phyloP scores from a whole-genome alignment of 352 stramenopile genomes.

The Globisporangium rhizosaccharum region DNA sequence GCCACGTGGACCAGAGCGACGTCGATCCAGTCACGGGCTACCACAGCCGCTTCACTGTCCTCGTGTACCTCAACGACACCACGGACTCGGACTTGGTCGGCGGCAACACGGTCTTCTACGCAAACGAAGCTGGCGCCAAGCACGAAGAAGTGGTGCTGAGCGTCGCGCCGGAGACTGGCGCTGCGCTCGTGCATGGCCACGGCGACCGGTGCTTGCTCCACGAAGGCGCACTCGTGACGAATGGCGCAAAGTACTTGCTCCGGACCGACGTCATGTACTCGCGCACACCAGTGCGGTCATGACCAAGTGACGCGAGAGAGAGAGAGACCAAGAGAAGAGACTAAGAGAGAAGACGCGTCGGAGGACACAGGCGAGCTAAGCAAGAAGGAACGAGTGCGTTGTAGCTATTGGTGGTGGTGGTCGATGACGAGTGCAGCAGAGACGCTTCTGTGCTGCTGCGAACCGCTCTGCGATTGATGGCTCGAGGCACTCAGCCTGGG shows the following conservation, averaged over 20 bases:
- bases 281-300: slow-evolving; percentile 9
- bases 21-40: slow-evolving; percentile 61
- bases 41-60: slow-evolving; percentile 76
- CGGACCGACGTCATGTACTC: slow-evolving; percentile 84
- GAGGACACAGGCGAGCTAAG: neutral
- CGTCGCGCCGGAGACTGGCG: slow-evolving; percentile 59
- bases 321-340: neutral
- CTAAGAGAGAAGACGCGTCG: too few relatives aligned
- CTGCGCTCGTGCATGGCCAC: slow-evolving; percentile 66
- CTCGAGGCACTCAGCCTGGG: too few relatives aligned
- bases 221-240: slow-evolving; percentile 58
- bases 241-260: slow-evolving; percentile 66
- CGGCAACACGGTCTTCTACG: slow-evolving; percentile 73
- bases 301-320: neutral
- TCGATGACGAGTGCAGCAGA: too few relatives aligned
- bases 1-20: slow-evolving; percentile 83
- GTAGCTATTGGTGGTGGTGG: neutral
- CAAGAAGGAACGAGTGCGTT: neutral
- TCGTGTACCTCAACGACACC: slow-evolving; percentile 78
- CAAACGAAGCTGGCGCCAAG: slow-evolving; percentile 33
- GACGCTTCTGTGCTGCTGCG: neutral
- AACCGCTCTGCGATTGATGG: neutral
- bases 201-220: slow-evolving; percentile 72
- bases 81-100: slow-evolving; percentile 65
- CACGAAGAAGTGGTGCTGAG: slow-evolving; percentile 44